A percentile compares a stretch with the other conserved stretches of the same genome.
These are phyloP conservation scores for Poteriospumella lacustris DNA, from an alignment of 108 stramenopile genomes.

Conservation along the genomic window DNA sequence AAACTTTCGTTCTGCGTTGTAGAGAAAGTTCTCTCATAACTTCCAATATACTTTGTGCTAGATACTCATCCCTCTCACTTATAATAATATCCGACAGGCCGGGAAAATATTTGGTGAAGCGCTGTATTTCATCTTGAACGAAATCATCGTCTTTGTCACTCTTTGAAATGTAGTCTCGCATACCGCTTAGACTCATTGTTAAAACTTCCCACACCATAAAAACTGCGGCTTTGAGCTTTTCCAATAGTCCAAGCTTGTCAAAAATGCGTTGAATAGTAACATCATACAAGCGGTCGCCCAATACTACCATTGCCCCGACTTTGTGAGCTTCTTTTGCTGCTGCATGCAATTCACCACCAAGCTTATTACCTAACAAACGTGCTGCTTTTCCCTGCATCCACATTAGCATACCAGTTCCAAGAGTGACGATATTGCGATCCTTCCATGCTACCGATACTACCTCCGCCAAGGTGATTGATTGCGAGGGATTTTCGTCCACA, in stretches of 20 bases:
- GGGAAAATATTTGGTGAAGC: neutral
- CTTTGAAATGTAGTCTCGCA: neutral
- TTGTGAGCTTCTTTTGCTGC: neutral
- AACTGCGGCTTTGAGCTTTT: neutral
- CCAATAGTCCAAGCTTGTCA: neutral
- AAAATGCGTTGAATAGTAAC: conserved; percentile 13
- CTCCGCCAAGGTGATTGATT: neutral
- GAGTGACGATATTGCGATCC: neutral
- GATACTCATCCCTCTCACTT: conserved; percentile 1
- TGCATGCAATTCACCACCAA: neutral
- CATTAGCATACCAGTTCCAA: neutral
- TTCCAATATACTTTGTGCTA: neutral
- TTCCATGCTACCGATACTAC: neutral
- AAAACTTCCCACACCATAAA: neutral
- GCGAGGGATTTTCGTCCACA: neutral
- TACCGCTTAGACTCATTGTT: neutral
- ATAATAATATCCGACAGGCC: neutral
- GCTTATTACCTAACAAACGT: neutral
- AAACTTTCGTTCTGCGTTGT: neutral
- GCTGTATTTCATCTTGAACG: neutral
- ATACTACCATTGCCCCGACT: neutral
- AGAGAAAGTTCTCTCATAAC: too few relatives aligned
- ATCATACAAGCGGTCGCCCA: neutral
- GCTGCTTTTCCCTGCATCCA: conserved; percentile 14
- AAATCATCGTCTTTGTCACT: neutral